Evolutionary conservation across 805 yeast species (phyloP), one percentile per base, ranked within the genome.

Genomic region (Yarrowia osloensis): DNA sequence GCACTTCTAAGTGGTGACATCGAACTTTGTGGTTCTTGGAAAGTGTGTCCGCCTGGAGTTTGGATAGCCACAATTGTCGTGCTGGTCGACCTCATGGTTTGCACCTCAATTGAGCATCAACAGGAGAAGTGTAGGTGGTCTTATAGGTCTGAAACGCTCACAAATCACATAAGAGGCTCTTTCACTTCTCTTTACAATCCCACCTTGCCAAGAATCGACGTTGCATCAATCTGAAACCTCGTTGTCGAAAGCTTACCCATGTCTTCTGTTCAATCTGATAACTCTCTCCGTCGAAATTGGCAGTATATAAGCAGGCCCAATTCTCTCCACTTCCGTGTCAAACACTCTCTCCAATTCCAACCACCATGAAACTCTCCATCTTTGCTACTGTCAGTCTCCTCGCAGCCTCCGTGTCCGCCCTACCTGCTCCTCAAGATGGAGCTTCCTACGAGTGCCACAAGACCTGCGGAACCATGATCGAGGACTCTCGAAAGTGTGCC

Each of bases 381-480:
- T 4, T 11, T 12, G 15, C 35, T 17, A 11, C 22, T 9, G 4
- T 47, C 11, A 35, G 35, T 8, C 17, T 28, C 4, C 35, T 47
- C 7, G 15, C 52, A 8, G 52, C 35, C 35, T n/a, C 52, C 9
- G 52, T 28, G 13, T 8, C 52, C n/a, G 52, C 52, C 9, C 22
- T 28, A 3, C 52, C 52, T 28, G 35, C 52, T 47, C 52, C 52
- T 17, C 35, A 33, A 11, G 52, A 47, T 3, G 35, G n/a, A 3
- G 52, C 52, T 22, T 28, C 52, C 22, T 47, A 47, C 35, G 52
- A 47, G 35, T 47, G 52, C 33, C 52, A 47, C 52, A 47, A 47
- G 33, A 47, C 35, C 17, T 47, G 52, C 9, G 52, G 52, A 47
- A 12, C 13, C 3, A 47, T 47, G 52, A 47, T 47, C 9, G 22